Evolutionary conservation across 1,284 basidiomycete species (phyloP), one percentile per base, ranked within the genome.

Genomic region (Apiotrichum veenhuisii): DNA sequence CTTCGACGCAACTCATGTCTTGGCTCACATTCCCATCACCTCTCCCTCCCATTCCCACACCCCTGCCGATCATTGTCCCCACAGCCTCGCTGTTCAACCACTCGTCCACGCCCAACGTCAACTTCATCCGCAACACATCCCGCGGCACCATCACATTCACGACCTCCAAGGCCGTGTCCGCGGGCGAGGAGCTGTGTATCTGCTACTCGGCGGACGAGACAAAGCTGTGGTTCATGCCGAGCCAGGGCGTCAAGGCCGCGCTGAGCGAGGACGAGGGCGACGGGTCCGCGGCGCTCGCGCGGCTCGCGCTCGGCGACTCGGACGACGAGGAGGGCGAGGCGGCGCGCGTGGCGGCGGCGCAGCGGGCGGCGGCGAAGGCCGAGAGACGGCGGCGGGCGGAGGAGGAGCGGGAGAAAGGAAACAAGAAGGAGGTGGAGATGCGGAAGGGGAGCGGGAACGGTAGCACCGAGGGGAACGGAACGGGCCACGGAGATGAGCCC

Each of bases 51-150:
- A n/a, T n/a, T n/a, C n/a, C n/a, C n/a, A n/a, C n/a, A n/a, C n/a
- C n/a, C n/a, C n/a, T n/a, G n/a, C n/a, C n/a, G n/a, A n/a, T n/a
- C n/a, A 30, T 30, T 30, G 7, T 30, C 12, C 30, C 45, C 27
- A 15, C 59, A 78, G 76, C 74, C 11, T 74, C 70, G 2, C 65
- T 78, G 36, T 78, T 78, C 67, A 78, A 78, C 55, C 77, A 78
- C 54, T 77, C 76, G 38, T 60, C 73, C 0, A 55, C 57, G 4
- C 77, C 77, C 2, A 78, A 77, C 60, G 75, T 77, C 54, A 76
- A 71, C 52, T 78, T 71, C 49, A 63, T 72, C 46, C 65, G 70
- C 34, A 65, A 66, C 51, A 65, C 63, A 18, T 20, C 54, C 10
- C 53, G 51, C 3, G 61, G 51, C 48, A 71, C 72, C 1, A 71